Percentiles rank a stretch among this genome's conserved stretches.
Evolutionary conservation across 2,329 filamentous ascomycete species (phyloP).

Genomic region (Pseudogymnoascus sp.): DNA sequence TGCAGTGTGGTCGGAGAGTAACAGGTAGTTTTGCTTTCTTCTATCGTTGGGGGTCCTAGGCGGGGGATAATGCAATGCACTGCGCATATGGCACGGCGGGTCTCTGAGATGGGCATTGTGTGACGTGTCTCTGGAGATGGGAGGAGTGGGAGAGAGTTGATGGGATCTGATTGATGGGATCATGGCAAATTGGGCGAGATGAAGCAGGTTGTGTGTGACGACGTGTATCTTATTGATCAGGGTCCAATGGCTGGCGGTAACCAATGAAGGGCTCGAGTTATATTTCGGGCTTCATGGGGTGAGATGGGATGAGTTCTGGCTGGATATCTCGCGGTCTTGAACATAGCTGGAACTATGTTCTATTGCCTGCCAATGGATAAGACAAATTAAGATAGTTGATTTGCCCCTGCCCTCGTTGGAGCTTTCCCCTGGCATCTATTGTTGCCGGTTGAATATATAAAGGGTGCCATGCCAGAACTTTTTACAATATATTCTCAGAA

Average conservation of each 20-base stretch:
- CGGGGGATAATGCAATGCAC: neutral
- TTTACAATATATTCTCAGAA: neutral
- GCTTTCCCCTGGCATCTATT: neutral
- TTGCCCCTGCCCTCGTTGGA: neutral
- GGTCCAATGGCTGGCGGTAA: neutral
- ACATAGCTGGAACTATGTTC: neutral
- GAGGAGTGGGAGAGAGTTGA: neutral
- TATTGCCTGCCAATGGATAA: neutral
- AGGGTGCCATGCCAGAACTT: neutral
- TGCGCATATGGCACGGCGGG: neutral
- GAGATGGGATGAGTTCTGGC: neutral
- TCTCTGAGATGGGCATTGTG: neutral
- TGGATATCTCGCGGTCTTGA: neutral
- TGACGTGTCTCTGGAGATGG: neutral
- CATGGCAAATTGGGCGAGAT: neutral
- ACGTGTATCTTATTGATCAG: neutral
- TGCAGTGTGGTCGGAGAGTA: neutral
- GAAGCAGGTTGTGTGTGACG: neutral
- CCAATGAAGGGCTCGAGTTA: neutral
- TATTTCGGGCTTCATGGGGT: neutral
- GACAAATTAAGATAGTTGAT: neutral
- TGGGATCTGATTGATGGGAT: neutral
- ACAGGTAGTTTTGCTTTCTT: neutral
- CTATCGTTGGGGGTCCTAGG: neutral
- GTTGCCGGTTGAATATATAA: neutral